Evolutionary conservation across 345 rosid genomes (phyloP).

Genomic region (Gynandropsis gynandra): DNA sequence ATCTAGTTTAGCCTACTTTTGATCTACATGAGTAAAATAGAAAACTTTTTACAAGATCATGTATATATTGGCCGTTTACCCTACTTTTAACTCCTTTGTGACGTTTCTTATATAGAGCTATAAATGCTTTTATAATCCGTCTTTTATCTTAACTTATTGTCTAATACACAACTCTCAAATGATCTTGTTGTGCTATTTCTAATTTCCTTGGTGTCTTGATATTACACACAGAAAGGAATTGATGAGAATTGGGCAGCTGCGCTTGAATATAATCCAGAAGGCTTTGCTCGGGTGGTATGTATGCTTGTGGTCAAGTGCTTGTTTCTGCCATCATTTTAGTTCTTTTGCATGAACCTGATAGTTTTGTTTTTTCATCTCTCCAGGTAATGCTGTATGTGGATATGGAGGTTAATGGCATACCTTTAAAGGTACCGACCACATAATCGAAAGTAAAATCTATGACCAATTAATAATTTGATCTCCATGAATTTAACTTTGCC

Average conservation of each 20-base stretch:
- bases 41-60: too few species aligned
- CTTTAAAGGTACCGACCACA: slow-evolving; percentile 65
- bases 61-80: too few species aligned
- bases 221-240: slow-evolving; percentile 75
- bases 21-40: too few species aligned
- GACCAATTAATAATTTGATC: slow-evolving; percentile 2
- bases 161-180: not conserved
- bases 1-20: too few species aligned
- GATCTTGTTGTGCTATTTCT: not conserved
- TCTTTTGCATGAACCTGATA: slow-evolving; percentile 34
- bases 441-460: slow-evolving; percentile 5
- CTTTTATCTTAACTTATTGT: slow-evolving; percentile 3
- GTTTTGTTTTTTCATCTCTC: slow-evolving; percentile 18
- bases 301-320: slow-evolving; percentile 21
- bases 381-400: slow-evolving; percentile 96
- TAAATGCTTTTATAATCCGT: not conserved
- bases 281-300: slow-evolving; percentile 97
- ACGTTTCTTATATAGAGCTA: not conserved
- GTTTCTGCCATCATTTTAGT: slow-evolving; percentile 33
- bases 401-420: slow-evolving; percentile 96
- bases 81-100: too few species aligned
- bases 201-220: slow-evolving; percentile 14
- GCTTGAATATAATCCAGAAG: slow-evolving; percentile 92
- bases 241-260: slow-evolving; percentile 99
- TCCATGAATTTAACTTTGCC: not conserved